Base-by-base conservation (phyloP, 1,284 basidiomycete species). In the Ceratobasidium sp. region DNA sequence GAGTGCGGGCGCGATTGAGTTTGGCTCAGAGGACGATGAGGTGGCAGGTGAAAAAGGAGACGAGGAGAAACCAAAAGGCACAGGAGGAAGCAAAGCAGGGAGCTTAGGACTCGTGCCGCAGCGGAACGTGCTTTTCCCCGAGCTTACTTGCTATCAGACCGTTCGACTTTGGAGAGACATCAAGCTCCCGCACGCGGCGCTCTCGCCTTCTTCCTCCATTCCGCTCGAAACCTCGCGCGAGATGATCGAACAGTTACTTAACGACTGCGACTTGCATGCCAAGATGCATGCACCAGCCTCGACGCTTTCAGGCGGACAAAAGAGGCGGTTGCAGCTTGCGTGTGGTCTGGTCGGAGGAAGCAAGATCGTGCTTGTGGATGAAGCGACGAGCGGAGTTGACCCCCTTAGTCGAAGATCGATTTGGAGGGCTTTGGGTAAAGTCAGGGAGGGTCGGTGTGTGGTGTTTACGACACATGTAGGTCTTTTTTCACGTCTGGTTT, bases 41-140 rank as follows among this genome's bases (percentile, higher is more conserved):
- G 46, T 18, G 46, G 18, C 7, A 23, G 64, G 78, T 26, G n/a
- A 63, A 51, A n/a, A 80, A 53, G 78, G 44, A 10, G 10, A 87
- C 20, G 44, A 76, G 49, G 51, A 64, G 18, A 42, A n/a, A 18
- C 33, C 39, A 39, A 61, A 9, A 64, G 28, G 44, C 20, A 12
- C 26, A 70, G 28, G 58, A 40, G n/a, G 20, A 13, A 13, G 42
- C 55, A 68, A 33, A 23, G 58, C 90, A 1, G 92, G 93, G 2
- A 89, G 88, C 0, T 84, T 95, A 20, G 94, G 94, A 9, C 91
- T 95, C 76, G 94, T 95, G 0, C 93, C 93, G 0, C 94, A 95
- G 85, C 94, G 93, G 86, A 94, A 95, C 81, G 93, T 95, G 1
- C 87, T 95, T 0, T 94, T 94, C 84, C 90, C 93, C 1, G 93